Conservation (phyloP, 2,329 filamentous ascomycete species). For the Pseudogymnoascus sp. region DNA sequence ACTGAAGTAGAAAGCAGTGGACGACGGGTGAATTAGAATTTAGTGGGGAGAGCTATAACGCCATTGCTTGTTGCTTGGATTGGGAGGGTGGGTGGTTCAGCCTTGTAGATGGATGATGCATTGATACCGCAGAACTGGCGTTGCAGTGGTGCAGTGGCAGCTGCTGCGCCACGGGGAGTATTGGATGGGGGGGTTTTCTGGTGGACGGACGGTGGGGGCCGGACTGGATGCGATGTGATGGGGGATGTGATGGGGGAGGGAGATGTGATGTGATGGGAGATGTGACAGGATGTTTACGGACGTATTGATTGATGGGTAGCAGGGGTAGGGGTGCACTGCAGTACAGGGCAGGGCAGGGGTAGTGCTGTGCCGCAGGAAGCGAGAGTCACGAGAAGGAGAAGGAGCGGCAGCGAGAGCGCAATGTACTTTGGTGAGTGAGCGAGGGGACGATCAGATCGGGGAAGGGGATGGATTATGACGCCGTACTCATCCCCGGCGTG, state of each 20-base stretch:
- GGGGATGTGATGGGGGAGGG: not conserved
- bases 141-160: not conserved
- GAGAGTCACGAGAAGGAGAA: not conserved
- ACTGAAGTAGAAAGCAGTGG: no score
- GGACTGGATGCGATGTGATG: not conserved
- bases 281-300: no score
- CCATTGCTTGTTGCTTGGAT: no score
- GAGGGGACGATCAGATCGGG: not conserved
- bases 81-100: not conserved
- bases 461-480: not conserved
- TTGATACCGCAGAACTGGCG: no score
- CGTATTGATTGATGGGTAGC: not conserved
- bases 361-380: not conserved
- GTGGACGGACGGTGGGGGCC: not conserved
- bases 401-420: not conserved
- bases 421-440: not conserved
- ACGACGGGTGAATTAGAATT: no score
- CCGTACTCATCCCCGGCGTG: no score
- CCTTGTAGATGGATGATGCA: no score
- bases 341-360: not conserved
- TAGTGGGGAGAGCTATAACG: no score
- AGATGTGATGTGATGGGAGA: not conserved
- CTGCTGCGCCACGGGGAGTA: conserved; percentile 1
- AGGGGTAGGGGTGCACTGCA: not conserved
- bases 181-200: not conserved